Base-by-base conservation (phyloP, 352 stramenopile genomes). In the Globisporangium ultimum region DNA sequence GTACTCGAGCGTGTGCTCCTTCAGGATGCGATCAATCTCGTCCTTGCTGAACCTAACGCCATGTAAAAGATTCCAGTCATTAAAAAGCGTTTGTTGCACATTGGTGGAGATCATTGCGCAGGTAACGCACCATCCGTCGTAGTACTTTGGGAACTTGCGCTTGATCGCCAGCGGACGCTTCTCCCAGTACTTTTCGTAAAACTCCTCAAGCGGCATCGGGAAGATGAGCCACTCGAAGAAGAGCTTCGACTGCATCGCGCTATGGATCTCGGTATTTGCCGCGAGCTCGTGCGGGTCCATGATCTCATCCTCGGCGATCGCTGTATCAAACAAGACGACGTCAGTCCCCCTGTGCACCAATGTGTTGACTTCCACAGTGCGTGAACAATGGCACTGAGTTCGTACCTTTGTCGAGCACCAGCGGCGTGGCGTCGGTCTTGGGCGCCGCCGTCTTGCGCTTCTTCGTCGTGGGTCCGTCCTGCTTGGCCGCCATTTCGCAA, bases 111-210 rank as follows among this genome's bases (percentile, higher is more conserved):
- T 42, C 14, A 12, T 18, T 24, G 22, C 10, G 15, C 24, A 48
- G 40, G 28, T 38, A 20, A 72, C 64, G 52, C 66, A 75, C 70
- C 88, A 93, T 36, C 77, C 76, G 38, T 96, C 80, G 67, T 96
- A 96, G 65, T 89, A 89, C 45, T 67, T 62, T 3, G 67, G 62
- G 17, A 65, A 69, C 41, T 89, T 74, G 40, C 86, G 86, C 60
- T 91, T 90, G 54, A 96, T 89, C 36, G 73, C 75, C 32, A 98
- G 70, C 38, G 95, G 92, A 32, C 91, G 84, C 56, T 97, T 89
- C 64, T 98, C 95, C 88, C 87, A 98, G 71, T 98, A 97, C 21
- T 89, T 86, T 3, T 76, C 62, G 67, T 98, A 98, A 58, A 98
- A 98, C 66, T 97, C 78, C 41, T 93, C 71, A 9, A 84, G 61